Evolutionary conservation across 495 filamentous ascomycete genomes (phyloP), one percentile per base, ranked within the genome.

Genomic region (Tuber magnatum): DNA sequence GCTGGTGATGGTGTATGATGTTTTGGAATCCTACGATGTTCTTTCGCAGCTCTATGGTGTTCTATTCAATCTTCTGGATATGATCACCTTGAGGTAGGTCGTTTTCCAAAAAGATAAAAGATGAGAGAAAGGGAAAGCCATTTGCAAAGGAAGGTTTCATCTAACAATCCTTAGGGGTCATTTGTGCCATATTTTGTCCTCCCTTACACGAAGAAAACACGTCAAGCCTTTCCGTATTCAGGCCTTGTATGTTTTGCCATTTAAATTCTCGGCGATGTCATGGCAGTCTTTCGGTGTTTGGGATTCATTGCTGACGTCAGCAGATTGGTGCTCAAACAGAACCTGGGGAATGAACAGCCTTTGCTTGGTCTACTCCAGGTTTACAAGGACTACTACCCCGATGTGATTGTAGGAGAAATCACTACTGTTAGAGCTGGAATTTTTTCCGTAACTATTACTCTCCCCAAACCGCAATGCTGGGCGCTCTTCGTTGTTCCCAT

Each of bases 361-460:
- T 84, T 97, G 56, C 85, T 90, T 40, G 91, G 90, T n/a, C 86
- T 97, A n/a, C 86, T 97, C 40, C 88, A 89, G 74, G 87, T 94
- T 12, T 97, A 91, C 84, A 95, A 95, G 80, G 92, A 93, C 81
- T 95, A 94, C 81, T 95, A 93, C 80, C 93, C 94, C 9, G 93
- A 96, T 83, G 91, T 96, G 70, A 91, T 96, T 75, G 84, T 94
- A n/a, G 91, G 90, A 46, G 89, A 90, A 80, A 83, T 86, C 24
- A 86, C 86, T 35, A 85, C 84, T 75, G 87, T 85, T 18, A 86
- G 85, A 74, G 86, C 87, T 35, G 86, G 88, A 28, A 81, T 88
- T 38, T 90, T 90, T 80, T 90, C 87, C 78, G 88, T 86, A 82
- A 72, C 77, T 75, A 48, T 71, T 51, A 35, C 71, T 56, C 43